A percentile compares a stretch with the other conserved stretches of the same genome.
phyloP scores from a whole-genome alignment of 306 rosid species.

The Lathyrus aphaca region DNA sequence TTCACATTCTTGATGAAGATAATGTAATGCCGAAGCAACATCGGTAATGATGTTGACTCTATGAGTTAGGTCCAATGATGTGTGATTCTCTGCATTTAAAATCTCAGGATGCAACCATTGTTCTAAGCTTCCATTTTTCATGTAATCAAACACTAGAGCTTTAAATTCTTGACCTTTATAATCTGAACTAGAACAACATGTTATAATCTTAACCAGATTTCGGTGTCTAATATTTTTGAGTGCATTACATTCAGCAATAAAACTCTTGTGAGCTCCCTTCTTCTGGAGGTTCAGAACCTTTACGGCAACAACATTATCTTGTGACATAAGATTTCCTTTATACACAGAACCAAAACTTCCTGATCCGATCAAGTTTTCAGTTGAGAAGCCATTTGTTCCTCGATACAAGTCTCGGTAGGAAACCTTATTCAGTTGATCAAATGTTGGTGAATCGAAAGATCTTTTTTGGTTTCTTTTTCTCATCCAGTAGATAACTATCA shows the following conservation, averaged over 20 bases:
- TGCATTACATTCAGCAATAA: background rate
- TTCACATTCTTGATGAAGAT: too few species aligned
- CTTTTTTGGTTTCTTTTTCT: too few species aligned
- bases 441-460: background rate
- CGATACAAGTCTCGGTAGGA: background rate
- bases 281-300: background rate
- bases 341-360: background rate
- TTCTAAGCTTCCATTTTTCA: too few species aligned
- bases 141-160: too few species aligned
- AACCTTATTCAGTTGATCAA: background rate
- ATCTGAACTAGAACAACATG: background rate
- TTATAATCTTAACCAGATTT: background rate
- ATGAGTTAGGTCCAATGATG: too few species aligned
- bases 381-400: background rate
- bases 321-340: background rate
- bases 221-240: background rate
- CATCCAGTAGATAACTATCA: too few species aligned
- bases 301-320: background rate
- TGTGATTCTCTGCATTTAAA: too few species aligned
- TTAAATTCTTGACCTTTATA: background rate
- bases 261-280: background rate
- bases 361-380: background rate
- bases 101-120: too few species aligned
- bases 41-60: too few species aligned
- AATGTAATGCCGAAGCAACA: too few species aligned